phyloP scores from a whole-genome alignment of 1,284 basidiomycete species.

The Rhodotorula sp. region DNA sequence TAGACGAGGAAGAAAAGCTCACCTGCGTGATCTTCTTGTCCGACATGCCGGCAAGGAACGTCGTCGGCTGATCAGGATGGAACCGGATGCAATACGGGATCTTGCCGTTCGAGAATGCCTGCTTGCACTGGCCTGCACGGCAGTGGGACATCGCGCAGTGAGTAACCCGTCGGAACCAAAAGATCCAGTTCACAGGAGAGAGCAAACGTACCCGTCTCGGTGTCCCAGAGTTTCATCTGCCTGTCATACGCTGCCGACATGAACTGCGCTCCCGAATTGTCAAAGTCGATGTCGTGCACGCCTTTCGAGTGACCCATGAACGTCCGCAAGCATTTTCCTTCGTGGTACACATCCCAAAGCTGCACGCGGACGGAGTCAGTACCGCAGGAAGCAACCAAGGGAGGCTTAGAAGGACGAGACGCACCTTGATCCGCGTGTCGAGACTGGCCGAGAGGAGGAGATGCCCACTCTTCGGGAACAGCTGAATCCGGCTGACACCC shows the following conservation, averaged over 20 bases:
- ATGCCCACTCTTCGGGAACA: constrained; percentile 91
- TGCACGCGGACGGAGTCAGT: constrained; percentile 47
- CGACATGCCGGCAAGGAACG: constrained; percentile 97
- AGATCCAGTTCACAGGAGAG: neutral
- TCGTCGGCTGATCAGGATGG: constrained; percentile 94
- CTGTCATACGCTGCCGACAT: constrained; percentile 92
- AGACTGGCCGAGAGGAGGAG: constrained; percentile 89
- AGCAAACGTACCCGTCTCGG: constrained; percentile 69
- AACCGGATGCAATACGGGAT: constrained; percentile 92
- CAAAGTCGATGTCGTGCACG: constrained; percentile 93
- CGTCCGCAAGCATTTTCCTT: constrained; percentile 92
- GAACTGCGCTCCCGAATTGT: constrained; percentile 85
- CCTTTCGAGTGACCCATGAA: constrained; percentile 97
- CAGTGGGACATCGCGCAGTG: neutral
- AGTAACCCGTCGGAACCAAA: neutral
- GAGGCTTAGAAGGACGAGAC: constrained; percentile 39
- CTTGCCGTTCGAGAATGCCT: constrained; percentile 94
- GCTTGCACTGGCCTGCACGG: constrained; percentile 70
- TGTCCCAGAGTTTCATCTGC: constrained; percentile 98
- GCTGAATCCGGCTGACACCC: constrained; percentile 86
- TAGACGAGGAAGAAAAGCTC: constrained; percentile 39
- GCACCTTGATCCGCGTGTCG: constrained; percentile 97
- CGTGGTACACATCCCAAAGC: constrained; percentile 98
- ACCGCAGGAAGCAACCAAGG: neutral
- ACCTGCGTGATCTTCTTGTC: constrained; percentile 99